Evolutionary conservation across 176 grass and related monocot species (phyloP).

Genomic region (Carex parvula): DNA sequence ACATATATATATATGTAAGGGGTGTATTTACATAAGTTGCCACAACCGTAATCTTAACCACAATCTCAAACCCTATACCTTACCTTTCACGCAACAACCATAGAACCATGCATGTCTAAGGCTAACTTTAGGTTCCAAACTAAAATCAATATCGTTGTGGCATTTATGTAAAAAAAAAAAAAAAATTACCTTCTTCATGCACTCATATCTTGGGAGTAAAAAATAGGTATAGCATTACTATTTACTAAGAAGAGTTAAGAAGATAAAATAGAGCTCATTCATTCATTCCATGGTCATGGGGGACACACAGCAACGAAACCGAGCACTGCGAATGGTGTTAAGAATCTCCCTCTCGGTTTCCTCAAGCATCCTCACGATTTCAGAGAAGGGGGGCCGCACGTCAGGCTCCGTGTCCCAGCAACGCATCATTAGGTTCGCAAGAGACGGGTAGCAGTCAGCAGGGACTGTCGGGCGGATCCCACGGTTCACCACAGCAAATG

Average conservation of each 20-base stretch:
- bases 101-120: not conserved
- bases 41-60: slow-evolving; percentile 4
- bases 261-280: slow-evolving; percentile 35
- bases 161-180: not conserved
- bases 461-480: slow-evolving; percentile 47
- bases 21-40: slow-evolving; percentile 23
- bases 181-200: not conserved
- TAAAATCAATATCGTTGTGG: slow-evolving; percentile 7
- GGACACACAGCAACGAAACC: slow-evolving; percentile 69
- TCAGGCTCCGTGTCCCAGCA: slow-evolving; percentile 71
- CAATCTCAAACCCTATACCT: not conserved
- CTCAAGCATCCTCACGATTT: slow-evolving; percentile 65
- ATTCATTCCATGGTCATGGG: slow-evolving; percentile 67
- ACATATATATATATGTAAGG: slow-evolving; percentile 7
- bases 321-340: slow-evolving; percentile 53
- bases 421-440: slow-evolving; percentile 56
- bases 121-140: not conserved
- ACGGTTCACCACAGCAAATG: slow-evolving; percentile 67
- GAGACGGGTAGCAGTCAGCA: slow-evolving; percentile 46
- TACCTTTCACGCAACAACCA: slow-evolving; percentile 1
- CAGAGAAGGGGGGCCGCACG: slow-evolving; percentile 46
- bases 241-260: too few species aligned
- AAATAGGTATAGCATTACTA: slow-evolving; percentile 2
- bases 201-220: slow-evolving; percentile 11
- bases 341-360: slow-evolving; percentile 52